A percentile compares a stretch with the other conserved stretches of the same genome.
Evolutionary conservation across 177 flowering plant genomes (phyloP).

Genomic region (Tripterygium wilfordii): DNA sequence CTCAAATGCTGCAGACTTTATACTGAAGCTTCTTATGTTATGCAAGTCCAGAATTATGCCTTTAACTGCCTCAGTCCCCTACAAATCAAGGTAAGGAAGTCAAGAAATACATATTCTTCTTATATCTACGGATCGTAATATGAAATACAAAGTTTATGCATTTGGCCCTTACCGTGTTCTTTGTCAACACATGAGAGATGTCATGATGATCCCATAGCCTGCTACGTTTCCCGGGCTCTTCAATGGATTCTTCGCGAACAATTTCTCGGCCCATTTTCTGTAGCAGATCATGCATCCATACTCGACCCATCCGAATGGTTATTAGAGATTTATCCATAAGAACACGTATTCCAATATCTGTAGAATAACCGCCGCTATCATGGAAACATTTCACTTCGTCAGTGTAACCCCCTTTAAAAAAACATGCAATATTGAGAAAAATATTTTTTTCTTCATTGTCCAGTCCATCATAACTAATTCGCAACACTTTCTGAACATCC

Average conservation of each 20-base stretch:
- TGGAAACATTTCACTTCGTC: no score
- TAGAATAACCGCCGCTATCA: no score
- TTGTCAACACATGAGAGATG: background rate
- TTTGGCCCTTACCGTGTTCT: background rate
- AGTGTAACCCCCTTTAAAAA: no score
- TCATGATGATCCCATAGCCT: slow-evolving; percentile 12
- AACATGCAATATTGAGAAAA: no score
- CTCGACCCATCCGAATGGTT: background rate
- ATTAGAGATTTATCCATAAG: slow-evolving; percentile 8
- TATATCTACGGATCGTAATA: background rate
- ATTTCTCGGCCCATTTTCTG: slow-evolving; percentile 13
- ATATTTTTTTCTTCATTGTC: no score
- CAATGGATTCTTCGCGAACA: background rate
- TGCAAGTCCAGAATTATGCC: slow-evolving; percentile 6
- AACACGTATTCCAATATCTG: background rate
- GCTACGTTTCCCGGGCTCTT: slow-evolving; percentile 10
- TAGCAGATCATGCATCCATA: slow-evolving; percentile 13
- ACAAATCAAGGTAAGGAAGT: background rate
- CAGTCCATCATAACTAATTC: no score
- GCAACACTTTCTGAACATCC: no score
- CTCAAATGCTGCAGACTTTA: background rate
- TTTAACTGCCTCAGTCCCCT: slow-evolving; percentile 13
- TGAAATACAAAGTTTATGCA: background rate
- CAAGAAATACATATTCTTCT: background rate
- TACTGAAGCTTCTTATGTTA: background rate